Base-by-base conservation (phyloP, 345 rosid genomes). In the Populus pruinosa region DNA sequence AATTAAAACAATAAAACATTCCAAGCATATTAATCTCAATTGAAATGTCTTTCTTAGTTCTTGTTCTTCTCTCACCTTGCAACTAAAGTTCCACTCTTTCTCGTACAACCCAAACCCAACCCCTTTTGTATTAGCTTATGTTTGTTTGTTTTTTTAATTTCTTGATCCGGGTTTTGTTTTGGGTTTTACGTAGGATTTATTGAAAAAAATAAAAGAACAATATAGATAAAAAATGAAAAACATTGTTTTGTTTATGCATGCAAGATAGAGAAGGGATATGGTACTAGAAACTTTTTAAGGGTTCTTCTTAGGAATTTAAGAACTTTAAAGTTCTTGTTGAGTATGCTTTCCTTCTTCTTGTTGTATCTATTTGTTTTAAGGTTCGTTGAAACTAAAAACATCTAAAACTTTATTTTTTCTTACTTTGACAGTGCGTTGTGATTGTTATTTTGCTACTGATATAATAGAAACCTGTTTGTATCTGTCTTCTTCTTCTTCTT, bases 291-390 rank as follows among this genome's bases (percentile, higher is more conserved):
- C 82, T 89, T 93, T 78, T 44, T 93, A 69, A 91, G 88, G 78
- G 90, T 93, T 77, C 70, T 91, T 33, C 35, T 33, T 33, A 4
- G 2, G 33, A 31, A 70, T 82, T 93, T 41, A 79, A 87, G 76
- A 93, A 91, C 90, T 88, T 91, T 47, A 94, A 93, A 80, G 91
- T 91, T 87, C 92, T 93, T 87, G 94, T 96, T 86, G 94, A 96
- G 96, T 93, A 82, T 44, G 80, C 65, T 27, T 63, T 25, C 62
- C 62, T 35, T 69, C 21, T 66, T 11, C 25, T 33, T 23, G 17
- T 35, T 41, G 5, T 39, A 4, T 36, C 13, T 61, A 38, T 41
- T 12, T 73, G 39, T 62, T 14, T 43, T 10, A 2, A 21, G 49
- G 10, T 6, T n/a, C 4, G 2, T 38, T n/a, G 27, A 53, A 67